phyloP scores from a whole-genome alignment of 768 basidiomycete species.

The Suillus plorans region DNA sequence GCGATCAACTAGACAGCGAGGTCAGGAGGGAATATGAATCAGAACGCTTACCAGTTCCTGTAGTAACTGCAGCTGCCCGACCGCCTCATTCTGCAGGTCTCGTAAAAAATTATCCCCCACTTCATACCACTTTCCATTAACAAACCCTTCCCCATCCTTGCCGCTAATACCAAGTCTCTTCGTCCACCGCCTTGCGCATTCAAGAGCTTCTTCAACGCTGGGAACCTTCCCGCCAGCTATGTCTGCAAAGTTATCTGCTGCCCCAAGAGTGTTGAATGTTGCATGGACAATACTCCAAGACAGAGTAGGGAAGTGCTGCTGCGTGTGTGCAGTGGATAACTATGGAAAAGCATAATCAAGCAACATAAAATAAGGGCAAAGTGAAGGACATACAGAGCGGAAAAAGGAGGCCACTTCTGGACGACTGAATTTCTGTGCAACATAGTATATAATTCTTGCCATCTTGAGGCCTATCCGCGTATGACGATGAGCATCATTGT shows the following conservation, averaged over 20 bases:
- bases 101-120: conserved; percentile 59
- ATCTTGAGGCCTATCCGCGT: conserved; percentile 53
- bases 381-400: background rate
- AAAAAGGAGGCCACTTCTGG: conserved; percentile 53
- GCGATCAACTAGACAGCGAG: background rate
- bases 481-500: background rate
- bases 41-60: conserved; percentile 62
- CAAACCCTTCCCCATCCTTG: conserved; percentile 57
- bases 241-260: conserved; percentile 38
- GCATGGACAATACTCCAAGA: conserved; percentile 44
- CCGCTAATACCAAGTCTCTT: conserved; percentile 55
- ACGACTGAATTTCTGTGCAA: conserved; percentile 62
- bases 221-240: conserved; percentile 33
- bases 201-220: conserved; percentile 32
- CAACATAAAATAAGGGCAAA: conserved; percentile 3
- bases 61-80: conserved; percentile 60
- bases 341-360: conserved; percentile 19
- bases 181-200: conserved; percentile 52
- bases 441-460: conserved; percentile 70
- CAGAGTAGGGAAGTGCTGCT: conserved; percentile 33
- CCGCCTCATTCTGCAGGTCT: conserved; percentile 60
- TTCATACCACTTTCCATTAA: conserved; percentile 76
- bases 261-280: conserved; percentile 38
- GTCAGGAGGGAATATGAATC: background rate
- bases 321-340: conserved; percentile 37